Evolutionary conservation across 139 green algal genomes (phyloP).

Genomic region (Chara braunii): DNA sequence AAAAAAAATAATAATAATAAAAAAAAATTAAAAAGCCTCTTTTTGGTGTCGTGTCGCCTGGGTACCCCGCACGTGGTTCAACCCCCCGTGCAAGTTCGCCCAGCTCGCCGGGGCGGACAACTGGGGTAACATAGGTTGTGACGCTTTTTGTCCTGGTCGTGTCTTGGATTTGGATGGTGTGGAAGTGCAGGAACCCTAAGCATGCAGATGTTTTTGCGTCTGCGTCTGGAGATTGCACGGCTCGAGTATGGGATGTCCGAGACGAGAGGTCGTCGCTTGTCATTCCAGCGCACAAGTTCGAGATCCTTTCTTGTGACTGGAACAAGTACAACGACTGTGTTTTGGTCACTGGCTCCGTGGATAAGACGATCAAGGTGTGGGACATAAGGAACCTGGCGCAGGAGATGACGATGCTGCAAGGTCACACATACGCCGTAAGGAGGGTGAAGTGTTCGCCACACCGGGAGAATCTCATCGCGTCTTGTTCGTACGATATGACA

Average conservation of each 20-base stretch:
- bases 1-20: not conserved
- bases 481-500: slow-evolving; percentile 90
- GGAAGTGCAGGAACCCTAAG: slow-evolving; percentile 31
- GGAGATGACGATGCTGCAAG: slow-evolving; percentile 56
- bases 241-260: slow-evolving; percentile 36
- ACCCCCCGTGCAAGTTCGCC: slow-evolving; percentile 2
- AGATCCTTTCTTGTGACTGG: slow-evolving; percentile 54
- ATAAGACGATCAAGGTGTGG: slow-evolving; percentile 82
- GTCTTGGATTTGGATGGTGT: not conserved
- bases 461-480: slow-evolving; percentile 63
- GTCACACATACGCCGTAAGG: slow-evolving; percentile 83
- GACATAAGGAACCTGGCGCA: slow-evolving; percentile 19
- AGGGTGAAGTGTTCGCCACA: slow-evolving; percentile 84
- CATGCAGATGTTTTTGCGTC: slow-evolving; percentile 49
- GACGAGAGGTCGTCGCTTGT: slow-evolving; percentile 65
- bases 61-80: not conserved
- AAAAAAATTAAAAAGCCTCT: not conserved
- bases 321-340: slow-evolving; percentile 88
- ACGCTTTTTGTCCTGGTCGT: not conserved
- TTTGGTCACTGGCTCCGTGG: slow-evolving; percentile 64
- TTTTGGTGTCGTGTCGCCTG: not conserved
- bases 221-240: slow-evolving; percentile 38
- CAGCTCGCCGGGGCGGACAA: no score
- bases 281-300: slow-evolving; percentile 69
- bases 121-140: no score